Base-by-base conservation (phyloP, 2,329 filamentous ascomycete genomes). In the Alternaria triticina region DNA sequence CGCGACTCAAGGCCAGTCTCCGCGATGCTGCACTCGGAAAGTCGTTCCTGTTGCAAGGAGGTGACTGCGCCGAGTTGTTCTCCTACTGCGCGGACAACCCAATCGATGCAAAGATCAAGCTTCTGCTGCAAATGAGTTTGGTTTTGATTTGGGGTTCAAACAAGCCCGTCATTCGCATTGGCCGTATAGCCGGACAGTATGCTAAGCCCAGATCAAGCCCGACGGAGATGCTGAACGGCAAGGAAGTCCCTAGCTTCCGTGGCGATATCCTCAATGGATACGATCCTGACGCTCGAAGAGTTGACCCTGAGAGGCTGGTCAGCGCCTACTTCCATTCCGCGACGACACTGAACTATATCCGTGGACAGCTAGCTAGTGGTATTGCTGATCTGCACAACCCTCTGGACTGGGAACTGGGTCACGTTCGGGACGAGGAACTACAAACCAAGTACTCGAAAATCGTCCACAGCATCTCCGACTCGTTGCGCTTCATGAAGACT, bases 191-290 rank as follows among this genome's bases (percentile, higher is more conserved):
- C 12, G 96, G 96, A 4, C 96, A 99, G 84, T 99, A 97, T 76
- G 96, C 96, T 28, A 99, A 99, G 82, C 96, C 95, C 3, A 86
- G 96, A 60, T 97, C 93, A 5, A 97, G 91, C 72, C 92, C 95
- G 0, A 94, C 89, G 40, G 96, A 99, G 83, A 86, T 89, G 2
- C 83, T 96, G 54, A 85, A 96, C 68, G 94, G 94, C 55, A 88
- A 88, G 63, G 88, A 93, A 75, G 91, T 97, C 58, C 92, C 93
- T 5, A 96, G 92, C 45, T 99, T 98, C 86, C 87, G 96, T 56
- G 96, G 96, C 15, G 96, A 99, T 73, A 98, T 98, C 65, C 86
- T 99, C 68, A 99, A 99, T 77, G 95, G 95, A 25, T 97, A 90
- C 81, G 87, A 89, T 40, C 82, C 89, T 0, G 88, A 90, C n/a